These are phyloP conservation scores for Eimeria tenella DNA, from an alignment of 169 alveolate species.

Conservation along the genomic window DNA sequence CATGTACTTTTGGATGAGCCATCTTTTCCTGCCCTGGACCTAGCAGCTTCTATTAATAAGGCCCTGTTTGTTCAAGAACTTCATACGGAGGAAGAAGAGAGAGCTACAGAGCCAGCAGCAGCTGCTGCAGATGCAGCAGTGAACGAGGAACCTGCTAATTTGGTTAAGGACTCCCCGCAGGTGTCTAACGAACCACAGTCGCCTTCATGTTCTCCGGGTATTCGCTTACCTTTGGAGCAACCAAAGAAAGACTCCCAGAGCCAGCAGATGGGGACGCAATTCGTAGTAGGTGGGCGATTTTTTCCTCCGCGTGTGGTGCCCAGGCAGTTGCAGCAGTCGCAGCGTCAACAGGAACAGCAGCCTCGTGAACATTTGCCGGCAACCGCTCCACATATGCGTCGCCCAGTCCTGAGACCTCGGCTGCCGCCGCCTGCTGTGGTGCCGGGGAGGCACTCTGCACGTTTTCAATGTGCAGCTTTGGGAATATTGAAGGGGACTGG, in stretches of 20 bases:
- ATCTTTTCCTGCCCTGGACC: slow-evolving; percentile 61
- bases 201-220: too few relatives aligned
- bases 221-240: too few relatives aligned
- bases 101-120: neutral
- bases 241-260: neutral
- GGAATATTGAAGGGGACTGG: neutral
- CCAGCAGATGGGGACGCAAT: neutral
- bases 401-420: slow-evolving; percentile 46
- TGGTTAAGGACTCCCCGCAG: neutral
- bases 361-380: neutral
- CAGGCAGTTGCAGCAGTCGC: slow-evolving; percentile 42
- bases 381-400: neutral
- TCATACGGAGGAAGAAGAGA: neutral
- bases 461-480: neutral
- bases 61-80: slow-evolving; percentile 57
- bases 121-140: slow-evolving; percentile 12
- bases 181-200: too few relatives aligned
- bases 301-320: slow-evolving; percentile 64
- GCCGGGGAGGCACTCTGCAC: neutral
- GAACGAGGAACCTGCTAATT: neutral
- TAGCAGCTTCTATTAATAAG: slow-evolving; percentile 72
- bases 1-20: slow-evolving; percentile 46
- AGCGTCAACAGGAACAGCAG: slow-evolving; percentile 38
- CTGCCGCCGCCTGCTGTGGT: slow-evolving; percentile 35
- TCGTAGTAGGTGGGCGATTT: neutral